phyloP scores from a whole-genome alignment of 192 early-diverging fungal species.

The Ambispora gerdemannii region DNA sequence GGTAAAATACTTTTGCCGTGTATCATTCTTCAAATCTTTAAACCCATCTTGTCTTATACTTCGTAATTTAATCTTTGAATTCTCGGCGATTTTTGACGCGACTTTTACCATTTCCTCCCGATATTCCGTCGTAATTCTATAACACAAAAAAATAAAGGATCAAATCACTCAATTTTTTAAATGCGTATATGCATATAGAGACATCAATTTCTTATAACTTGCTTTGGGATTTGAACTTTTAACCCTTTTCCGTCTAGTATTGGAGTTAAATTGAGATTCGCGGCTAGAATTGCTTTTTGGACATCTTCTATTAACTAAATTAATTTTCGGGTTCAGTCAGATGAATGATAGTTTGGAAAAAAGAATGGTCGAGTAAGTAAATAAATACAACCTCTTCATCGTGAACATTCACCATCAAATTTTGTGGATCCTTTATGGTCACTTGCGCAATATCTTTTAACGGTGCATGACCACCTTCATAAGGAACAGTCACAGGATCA shows the following conservation, averaged over 20 bases:
- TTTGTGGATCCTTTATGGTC: constrained; percentile 79
- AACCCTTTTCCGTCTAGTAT: constrained; percentile 66
- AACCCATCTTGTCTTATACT: constrained; percentile 68
- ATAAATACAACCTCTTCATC: constrained; percentile 71
- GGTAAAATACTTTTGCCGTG: constrained; percentile 47
- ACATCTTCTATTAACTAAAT: constrained; percentile 47
- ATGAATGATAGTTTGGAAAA: not conserved
- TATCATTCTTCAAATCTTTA: constrained; percentile 67
- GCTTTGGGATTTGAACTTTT: constrained; percentile 80
- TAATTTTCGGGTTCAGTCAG: too few relatives aligned
- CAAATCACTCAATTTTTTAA: too few relatives aligned
- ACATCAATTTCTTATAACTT: constrained; percentile 32
- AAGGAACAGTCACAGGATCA: constrained; percentile 61
- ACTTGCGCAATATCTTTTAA: constrained; percentile 72
- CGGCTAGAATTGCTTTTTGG: constrained; percentile 73
- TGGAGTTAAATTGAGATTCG: constrained; percentile 79
- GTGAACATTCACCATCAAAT: constrained; percentile 73
- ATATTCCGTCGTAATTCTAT: constrained; percentile 69
- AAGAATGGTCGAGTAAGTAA: not conserved
- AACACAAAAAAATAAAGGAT: constrained; percentile 15
- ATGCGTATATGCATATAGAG: too few relatives aligned
- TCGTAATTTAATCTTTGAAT: constrained; percentile 64
- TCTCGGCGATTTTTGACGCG: constrained; percentile 59
- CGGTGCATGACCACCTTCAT: constrained; percentile 52
- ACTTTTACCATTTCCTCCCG: constrained; percentile 68